Base-by-base conservation (phyloP, 1,284 basidiomycete species). In the Trichosporon sp. region DNA sequence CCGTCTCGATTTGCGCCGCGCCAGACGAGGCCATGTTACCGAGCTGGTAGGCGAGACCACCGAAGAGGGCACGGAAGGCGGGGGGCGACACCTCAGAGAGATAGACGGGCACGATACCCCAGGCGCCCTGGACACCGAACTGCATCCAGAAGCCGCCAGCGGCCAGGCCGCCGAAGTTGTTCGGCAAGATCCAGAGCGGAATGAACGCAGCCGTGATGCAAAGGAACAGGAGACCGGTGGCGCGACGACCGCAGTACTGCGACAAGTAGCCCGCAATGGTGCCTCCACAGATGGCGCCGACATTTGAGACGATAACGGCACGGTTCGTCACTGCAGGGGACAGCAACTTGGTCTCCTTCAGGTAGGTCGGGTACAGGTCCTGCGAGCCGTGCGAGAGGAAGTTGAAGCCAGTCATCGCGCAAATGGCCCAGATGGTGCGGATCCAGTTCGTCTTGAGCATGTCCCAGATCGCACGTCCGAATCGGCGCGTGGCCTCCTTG, bases 1-100 rank as follows among this genome's bases (percentile, higher is more conserved):
- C 86, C 1, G 94, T 87, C 85, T 97, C 94, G 71, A 98, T 95
- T 77, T 96, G 92, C 0, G 92, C 86, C 4, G 91, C 89, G 0
- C 92, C 91, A 0, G 89, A 87, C 0, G 90, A 92, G 8, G 95
- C 86, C 89, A 95, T 95, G 71, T 80, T 82, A 63, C 79, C 79
- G 40, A 78, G 69, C 63, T 96, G 94, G 81, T 95, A 98, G 0
- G 90, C 88, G 0, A 95, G 86, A 69, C 95, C 95, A 21, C 90
- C 89, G 84, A 95, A 97, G 0, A 91, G 90, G 8, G 93, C 92
- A 61, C 95, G 85, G 85, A 96, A 98, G 0, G 92, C 92, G 0
- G 93, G 77, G 19, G 77, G 76, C 14, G 91, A 89, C 80, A 95
- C 88, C 80, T 98, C 95, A 3, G 88, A 85, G n/a, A 96, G 83